Evolutionary conservation across 129 eudicot genomes (phyloP), one percentile per base, ranked within the genome.

Genomic region (Tagetes patula): DNA sequence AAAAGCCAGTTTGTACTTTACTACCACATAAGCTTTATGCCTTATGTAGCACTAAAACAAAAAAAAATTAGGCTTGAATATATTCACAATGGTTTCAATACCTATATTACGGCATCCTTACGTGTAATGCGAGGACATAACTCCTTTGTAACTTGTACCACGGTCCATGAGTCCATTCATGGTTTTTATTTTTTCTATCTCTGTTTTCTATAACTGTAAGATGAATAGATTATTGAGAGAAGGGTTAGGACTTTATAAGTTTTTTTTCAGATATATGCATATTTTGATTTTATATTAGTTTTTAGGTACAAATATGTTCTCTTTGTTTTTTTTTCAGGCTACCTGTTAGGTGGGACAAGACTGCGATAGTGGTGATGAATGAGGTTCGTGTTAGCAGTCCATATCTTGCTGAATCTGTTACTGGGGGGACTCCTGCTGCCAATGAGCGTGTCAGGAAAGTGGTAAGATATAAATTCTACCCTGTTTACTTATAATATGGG

Each of bases 261-360:
- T 20, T n/a, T 3, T 67, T 56, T 34, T 3, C 3, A 33, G 63
- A 56, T 40, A 53, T 67, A 13, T n/a, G 52, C 37, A 64, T 37
- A 59, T 67, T 74, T 42, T 50, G 42, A 36, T 33, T 5, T 54
- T 38, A 45, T 70, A n/a, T 55, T 6, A 43, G 9, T 43, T 43
- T 43, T 43, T 43, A 8, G 48, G 8, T 43, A 43, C 8, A 43
- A 6, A 43, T 2, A 1, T 54, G 7, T 5, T 6, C 34, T 32
- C 14, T 36, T 3, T 36, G 36, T 39, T 12, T 20, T 75, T 45
- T 74, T 4, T 71, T 63, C 85, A 93, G 99, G 88, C 87, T 90
- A 65, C 99, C 99, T 0, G 99, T 94, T 76, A 87, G 96, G 34
- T 94, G 99, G 99, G 99, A 94, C 85, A 94, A 88, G 88, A 86